A percentile compares a stretch with the other conserved stretches of the same genome.
Evolutionary conservation across 805 yeast species (phyloP).

Genomic region (Ogataea glucozyma): DNA sequence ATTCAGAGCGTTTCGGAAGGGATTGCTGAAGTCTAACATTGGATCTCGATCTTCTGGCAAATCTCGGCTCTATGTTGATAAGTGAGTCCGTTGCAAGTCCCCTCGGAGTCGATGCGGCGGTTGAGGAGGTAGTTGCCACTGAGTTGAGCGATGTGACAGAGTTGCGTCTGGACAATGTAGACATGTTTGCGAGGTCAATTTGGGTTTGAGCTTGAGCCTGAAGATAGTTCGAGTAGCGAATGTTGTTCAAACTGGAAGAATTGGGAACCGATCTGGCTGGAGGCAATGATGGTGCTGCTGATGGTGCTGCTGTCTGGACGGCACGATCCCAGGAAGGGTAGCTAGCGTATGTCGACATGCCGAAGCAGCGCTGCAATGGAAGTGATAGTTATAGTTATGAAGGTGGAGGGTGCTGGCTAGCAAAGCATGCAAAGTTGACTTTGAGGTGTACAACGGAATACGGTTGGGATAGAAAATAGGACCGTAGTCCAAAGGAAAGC

Average conservation of each 20-base stretch:
- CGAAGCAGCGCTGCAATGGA: not conserved
- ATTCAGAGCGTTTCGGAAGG: slow-evolving; percentile 19
- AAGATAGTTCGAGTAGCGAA: slow-evolving; percentile 5
- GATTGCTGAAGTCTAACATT: slow-evolving; percentile 18
- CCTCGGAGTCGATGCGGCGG: slow-evolving; percentile 26
- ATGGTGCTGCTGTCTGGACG: not conserved
- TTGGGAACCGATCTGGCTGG: not conserved
- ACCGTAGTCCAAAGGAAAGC: not conserved
- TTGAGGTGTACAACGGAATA: not conserved
- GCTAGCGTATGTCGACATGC: slow-evolving; percentile 6
- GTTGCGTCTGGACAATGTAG: slow-evolving; percentile 32
- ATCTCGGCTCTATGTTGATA: slow-evolving; percentile 39
- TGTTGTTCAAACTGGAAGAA: slow-evolving; percentile 2
- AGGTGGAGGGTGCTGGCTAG: not conserved
- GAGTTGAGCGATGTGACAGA: slow-evolving; percentile 37
- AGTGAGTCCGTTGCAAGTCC: slow-evolving; percentile 42
- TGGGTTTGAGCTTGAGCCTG: not conserved
- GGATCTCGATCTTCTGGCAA: slow-evolving; percentile 40
- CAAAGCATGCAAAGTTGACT: slow-evolving; percentile 1
- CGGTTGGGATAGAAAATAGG: not conserved
- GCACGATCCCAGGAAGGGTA: not conserved
- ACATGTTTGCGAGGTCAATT: slow-evolving; percentile 5
- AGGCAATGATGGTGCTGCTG: not conserved
- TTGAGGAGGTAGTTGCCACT: slow-evolving; percentile 8
- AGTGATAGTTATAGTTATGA: not conserved